Evolutionary conservation across 352 stramenopile species (phyloP).

Genomic region (Globisporangium rhizosaccharum): DNA sequence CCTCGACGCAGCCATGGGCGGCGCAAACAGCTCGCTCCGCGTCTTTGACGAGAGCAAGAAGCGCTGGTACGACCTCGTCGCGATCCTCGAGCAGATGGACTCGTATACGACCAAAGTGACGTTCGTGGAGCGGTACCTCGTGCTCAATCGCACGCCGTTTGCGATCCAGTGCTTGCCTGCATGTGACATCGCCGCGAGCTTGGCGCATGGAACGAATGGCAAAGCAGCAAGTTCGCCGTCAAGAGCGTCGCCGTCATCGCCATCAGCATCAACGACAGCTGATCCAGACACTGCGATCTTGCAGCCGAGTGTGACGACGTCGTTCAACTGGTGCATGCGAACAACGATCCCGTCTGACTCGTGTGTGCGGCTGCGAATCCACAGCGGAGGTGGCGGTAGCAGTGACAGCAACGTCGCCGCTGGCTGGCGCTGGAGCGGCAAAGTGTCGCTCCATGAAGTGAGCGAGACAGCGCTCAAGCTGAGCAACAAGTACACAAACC

Average conservation of each 20-base stretch:
- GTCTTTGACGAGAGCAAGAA: constrained; percentile 69
- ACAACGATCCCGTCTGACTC: constrained; percentile 46
- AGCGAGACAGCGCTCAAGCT: constrained; percentile 82
- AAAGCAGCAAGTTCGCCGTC: constrained; percentile 8
- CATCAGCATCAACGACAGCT: constrained; percentile 7
- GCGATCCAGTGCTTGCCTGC: constrained; percentile 46
- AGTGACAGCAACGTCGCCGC: constrained; percentile 23
- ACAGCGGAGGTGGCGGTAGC: constrained; percentile 11
- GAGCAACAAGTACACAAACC: constrained; percentile 74
- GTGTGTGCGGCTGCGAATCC: constrained; percentile 63
- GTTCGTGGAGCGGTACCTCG: constrained; percentile 77
- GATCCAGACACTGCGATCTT: constrained; percentile 13
- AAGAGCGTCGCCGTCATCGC: constrained; percentile 8
- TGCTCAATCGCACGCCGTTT: constrained; percentile 68
- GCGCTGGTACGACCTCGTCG: constrained; percentile 74
- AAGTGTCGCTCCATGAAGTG: constrained; percentile 78
- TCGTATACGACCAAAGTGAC: constrained; percentile 67
- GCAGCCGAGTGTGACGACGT: constrained; percentile 32
- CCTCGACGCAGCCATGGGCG: constrained; percentile 42
- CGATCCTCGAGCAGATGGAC: constrained; percentile 62
- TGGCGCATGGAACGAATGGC: neutral
- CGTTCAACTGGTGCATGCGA: constrained; percentile 67
- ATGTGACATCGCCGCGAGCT: constrained; percentile 30
- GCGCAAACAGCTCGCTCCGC: constrained; percentile 59
- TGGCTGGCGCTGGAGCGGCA: constrained; percentile 75